Evolutionary conservation across 2,329 filamentous ascomycete species (phyloP), one percentile per base, ranked within the genome.

Genomic region (Curvularia spicifera): DNA sequence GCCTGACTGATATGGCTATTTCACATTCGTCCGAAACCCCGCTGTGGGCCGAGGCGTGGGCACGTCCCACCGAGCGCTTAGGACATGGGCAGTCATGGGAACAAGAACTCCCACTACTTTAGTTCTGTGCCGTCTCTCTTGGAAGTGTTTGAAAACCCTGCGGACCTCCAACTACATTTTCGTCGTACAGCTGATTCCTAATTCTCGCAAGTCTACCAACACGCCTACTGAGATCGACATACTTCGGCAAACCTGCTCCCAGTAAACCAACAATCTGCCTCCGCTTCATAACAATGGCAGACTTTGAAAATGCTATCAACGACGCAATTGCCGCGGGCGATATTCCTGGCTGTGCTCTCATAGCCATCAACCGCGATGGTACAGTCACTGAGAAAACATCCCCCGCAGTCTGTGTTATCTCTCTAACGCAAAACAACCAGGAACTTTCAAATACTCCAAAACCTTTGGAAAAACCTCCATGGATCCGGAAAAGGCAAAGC

Each of bases 381-480:
- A 66, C 20, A 15, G 22, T 15, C 8, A 8, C 18, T 10, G 6
- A 2, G 7, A 10, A 28, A 13, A 6, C 15, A 5, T 24, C 13
- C 3, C 18, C 10, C 18, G 6, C 3, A 6, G 13, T 10, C 13
- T 22, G 51, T 45, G 9, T 13, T 22, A 1, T 5, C 10, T 4
- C 18, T 33, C n/a, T 47, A 22, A 22, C 12, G 4, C 3, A 37
- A 28, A 51, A 22, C 3, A 13, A 22, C 6, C 43, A 79, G 78
- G 74, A 5, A 71, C 68, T 2, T 78, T 78, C 61, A 60, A 49
- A 4, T 80, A 80, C 57, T 57, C 63, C 31, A 73, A 74, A 53
- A 55, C 69, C 1, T 78, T 80, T 28, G 78, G 78, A 1, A 59
- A 53, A 9, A 70, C 69, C 1, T 72, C 73, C 1, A 47, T 69